Conservation (phyloP, 1,284 basidiomycete genomes). For the Ustilago loliicola region DNA sequence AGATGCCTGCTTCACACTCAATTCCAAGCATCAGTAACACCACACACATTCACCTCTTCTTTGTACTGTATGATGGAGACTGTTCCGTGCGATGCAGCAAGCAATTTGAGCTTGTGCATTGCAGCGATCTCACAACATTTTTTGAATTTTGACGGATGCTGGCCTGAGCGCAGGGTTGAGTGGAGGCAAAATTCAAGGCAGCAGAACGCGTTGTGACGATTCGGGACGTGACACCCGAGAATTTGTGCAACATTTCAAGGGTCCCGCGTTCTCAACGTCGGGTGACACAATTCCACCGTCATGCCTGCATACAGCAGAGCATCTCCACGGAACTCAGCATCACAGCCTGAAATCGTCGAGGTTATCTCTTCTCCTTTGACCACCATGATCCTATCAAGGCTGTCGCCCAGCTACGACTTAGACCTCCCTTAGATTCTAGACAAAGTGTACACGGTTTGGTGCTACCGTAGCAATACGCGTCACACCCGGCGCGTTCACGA, state of each 20-base stretch:
- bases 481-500: background rate
- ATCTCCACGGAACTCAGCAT: slow-evolving; percentile 12
- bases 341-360: background rate
- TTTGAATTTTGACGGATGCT: background rate
- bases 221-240: slow-evolving; percentile 16
- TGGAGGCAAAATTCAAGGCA: background rate
- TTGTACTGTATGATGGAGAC: no score
- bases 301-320: slow-evolving; percentile 3
- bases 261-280: no score
- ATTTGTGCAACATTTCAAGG: no score
- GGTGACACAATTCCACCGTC: slow-evolving; percentile 3
- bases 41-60: background rate
- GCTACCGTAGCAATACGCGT: background rate
- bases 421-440: background rate
- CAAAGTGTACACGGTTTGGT: background rate
- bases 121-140: background rate
- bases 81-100: background rate
- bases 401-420: background rate
- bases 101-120: background rate
- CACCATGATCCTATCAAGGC: slow-evolving; percentile 1
- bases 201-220: background rate
- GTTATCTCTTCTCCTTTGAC: background rate
- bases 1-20: background rate
- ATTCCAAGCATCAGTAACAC: background rate
- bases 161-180: background rate